phyloP scores from a whole-genome alignment of 2,329 filamentous ascomycete species.

The Madurella fahalii region DNA sequence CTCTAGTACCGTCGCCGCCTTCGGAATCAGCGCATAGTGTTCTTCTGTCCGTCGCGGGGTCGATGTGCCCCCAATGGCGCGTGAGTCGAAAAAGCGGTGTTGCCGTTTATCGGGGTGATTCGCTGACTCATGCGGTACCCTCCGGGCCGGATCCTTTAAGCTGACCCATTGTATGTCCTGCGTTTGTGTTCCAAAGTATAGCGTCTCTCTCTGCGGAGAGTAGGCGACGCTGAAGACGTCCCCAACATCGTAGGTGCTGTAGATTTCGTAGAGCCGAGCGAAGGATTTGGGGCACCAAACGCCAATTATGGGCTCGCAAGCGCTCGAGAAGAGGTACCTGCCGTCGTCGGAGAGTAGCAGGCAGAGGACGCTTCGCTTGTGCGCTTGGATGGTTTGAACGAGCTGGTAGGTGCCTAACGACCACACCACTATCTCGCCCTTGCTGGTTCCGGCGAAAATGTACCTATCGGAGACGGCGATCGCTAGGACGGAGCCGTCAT shows the following conservation, averaged over 20 bases:
- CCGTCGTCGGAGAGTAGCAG: constrained; percentile 69
- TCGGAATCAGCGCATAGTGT: constrained; percentile 51
- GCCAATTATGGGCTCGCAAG: constrained; percentile 89
- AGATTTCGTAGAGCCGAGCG: constrained; percentile 78
- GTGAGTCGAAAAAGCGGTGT: constrained; percentile 90
- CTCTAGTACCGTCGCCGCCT: constrained; percentile 60
- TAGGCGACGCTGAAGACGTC: constrained; percentile 96
- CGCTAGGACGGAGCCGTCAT: constrained; percentile 75
- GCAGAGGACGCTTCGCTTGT: constrained; percentile 85
- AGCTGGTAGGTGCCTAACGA: constrained; percentile 83
- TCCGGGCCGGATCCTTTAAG: constrained; percentile 59
- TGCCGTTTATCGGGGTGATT: constrained; percentile 72
- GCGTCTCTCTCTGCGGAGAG: constrained; percentile 70
- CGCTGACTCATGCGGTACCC: constrained; percentile 58
- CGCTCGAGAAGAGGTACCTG: constrained; percentile 80
- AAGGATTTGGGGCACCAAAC: constrained; percentile 82
- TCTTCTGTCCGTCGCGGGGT: constrained; percentile 68
- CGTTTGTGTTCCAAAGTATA: constrained; percentile 92
- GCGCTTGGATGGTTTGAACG: constrained; percentile 74
- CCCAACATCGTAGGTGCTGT: constrained; percentile 89
- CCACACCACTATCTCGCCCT: constrained; percentile 90
- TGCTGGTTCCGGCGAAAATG: constrained; percentile 89
- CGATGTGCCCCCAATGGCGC: constrained; percentile 74
- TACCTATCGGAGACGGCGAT: constrained; percentile 75
- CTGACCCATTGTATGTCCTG: constrained; percentile 92